These are phyloP conservation scores for Vaccinium corymbosum DNA, from an alignment of 148 eudicot genomes.

Conservation along the genomic window DNA sequence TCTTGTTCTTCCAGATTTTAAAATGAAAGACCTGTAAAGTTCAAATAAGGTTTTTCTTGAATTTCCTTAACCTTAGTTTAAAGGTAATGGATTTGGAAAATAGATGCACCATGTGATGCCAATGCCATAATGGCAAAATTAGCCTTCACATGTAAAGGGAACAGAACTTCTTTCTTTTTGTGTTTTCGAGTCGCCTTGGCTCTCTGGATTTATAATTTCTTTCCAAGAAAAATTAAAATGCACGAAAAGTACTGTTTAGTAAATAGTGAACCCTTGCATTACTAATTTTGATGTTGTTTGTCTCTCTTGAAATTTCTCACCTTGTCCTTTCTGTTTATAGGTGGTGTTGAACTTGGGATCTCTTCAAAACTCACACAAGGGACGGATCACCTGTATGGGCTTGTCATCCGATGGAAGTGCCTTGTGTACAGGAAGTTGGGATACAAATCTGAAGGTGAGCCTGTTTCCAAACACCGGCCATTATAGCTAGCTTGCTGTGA, in stretches of 20 bases:
- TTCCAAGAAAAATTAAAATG: too few relatives aligned
- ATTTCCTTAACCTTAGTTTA: neutral
- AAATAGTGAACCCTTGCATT: neutral
- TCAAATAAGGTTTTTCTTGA: neutral
- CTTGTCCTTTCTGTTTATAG: constrained; percentile 24
- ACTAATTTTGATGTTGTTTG: neutral
- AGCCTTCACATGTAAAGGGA: neutral
- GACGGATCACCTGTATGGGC: constrained; percentile 81
- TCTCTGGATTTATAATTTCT: neutral
- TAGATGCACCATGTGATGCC: neutral
- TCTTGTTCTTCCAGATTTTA: neutral
- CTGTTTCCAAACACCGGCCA: neutral
- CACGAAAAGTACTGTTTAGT: neutral
- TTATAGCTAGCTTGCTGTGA: neutral
- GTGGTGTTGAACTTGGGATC: constrained; percentile 78
- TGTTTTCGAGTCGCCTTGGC: neutral
- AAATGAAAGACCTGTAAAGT: neutral
- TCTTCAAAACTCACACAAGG: constrained; percentile 72
- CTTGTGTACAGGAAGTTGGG: constrained; percentile 97
- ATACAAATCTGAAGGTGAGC: constrained; percentile 83
- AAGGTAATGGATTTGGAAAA: neutral
- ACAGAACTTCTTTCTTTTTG: neutral
- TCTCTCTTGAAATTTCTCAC: neutral
- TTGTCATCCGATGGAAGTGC: constrained; percentile 99
- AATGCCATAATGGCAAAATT: neutral